Evolutionary conservation across 192 early-diverging fungal species (phyloP).

Genomic region (Coemansia sp.): DNA sequence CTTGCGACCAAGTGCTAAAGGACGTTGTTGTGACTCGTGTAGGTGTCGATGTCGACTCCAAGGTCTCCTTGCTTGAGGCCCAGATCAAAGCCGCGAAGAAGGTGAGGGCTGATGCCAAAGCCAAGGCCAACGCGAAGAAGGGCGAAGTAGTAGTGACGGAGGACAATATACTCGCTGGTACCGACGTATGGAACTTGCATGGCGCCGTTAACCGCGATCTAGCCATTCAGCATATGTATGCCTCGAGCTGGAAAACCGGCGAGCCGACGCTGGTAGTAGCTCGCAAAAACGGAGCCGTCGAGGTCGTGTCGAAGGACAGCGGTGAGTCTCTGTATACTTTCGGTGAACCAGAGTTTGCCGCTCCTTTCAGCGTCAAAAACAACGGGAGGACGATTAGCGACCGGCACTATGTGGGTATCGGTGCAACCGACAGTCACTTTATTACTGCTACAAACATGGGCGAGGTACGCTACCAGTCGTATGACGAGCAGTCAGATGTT

Average conservation of each 20-base stretch:
- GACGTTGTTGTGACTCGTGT: not conserved
- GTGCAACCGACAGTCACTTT: conserved; percentile 22
- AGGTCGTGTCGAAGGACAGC: conserved; percentile 19
- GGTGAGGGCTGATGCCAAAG: conserved; percentile 40
- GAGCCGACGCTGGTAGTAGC: conserved; percentile 30
- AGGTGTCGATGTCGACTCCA: conserved; percentile 44
- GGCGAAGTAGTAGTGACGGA: conserved; percentile 15
- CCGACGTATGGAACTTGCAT: conserved; percentile 23
- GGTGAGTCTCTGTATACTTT: conserved; percentile 24
- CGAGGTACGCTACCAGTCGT: conserved; percentile 43
- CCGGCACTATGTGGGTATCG: conserved; percentile 30
- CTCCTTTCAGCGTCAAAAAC: conserved; percentile 20
- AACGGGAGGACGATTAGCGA: conserved; percentile 30
- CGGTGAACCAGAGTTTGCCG: conserved; percentile 25
- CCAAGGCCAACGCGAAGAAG: conserved; percentile 28
- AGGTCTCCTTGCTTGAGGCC: conserved; percentile 44
- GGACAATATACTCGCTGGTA: conserved; percentile 24
- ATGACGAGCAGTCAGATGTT: conserved; percentile 1
- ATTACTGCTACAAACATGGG: conserved; percentile 46
- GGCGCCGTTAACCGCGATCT: conserved; percentile 28
- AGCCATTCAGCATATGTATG: conserved; percentile 40
- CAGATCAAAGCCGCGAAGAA: conserved; percentile 50
- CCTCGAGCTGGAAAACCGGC: conserved; percentile 5
- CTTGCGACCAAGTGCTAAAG: not conserved
- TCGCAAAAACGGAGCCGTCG: conserved; percentile 37